Evolutionary conservation across 192 early-diverging fungal species (phyloP).

Genomic region (Coemansia sp.): DNA sequence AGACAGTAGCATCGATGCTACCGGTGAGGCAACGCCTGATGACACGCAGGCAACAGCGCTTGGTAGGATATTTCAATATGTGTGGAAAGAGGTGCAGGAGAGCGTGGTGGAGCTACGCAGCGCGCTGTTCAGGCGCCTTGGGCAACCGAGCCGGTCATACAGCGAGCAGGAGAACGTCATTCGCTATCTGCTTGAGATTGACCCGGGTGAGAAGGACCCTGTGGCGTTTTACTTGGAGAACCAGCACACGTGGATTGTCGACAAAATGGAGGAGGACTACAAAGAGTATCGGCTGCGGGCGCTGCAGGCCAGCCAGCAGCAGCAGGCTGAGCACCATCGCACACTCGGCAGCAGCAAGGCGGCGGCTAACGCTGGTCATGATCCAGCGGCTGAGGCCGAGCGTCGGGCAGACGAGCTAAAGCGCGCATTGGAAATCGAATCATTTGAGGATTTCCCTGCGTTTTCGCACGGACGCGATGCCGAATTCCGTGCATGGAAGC

Average conservation of each 20-base stretch:
- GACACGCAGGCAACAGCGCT: constrained; percentile 41
- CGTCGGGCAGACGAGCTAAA: constrained; percentile 44
- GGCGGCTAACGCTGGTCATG: constrained; percentile 4
- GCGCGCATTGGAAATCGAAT: constrained; percentile 39
- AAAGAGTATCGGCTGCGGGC: constrained; percentile 57
- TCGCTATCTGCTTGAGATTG: constrained; percentile 60
- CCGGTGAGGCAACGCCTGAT: constrained; percentile 7
- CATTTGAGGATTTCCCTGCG: constrained; percentile 40
- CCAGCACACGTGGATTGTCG: constrained; percentile 84
- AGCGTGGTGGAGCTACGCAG: constrained; percentile 72
- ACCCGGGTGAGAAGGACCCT: constrained; percentile 77
- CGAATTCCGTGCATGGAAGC: constrained; percentile 67
- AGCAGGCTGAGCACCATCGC: constrained; percentile 27
- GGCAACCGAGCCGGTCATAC: constrained; percentile 71
- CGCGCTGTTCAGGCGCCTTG: constrained; percentile 74
- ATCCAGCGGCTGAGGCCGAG: constrained; percentile 23
- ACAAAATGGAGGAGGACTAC: constrained; percentile 71
- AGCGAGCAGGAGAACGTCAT: constrained; percentile 90
- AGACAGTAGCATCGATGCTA: constrained; percentile 22
- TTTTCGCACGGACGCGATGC: constrained; percentile 44
- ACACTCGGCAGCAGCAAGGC: constrained; percentile 6
- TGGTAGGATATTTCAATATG: constrained; percentile 85
- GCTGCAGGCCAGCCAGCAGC: constrained; percentile 15
- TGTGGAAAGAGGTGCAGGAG: constrained; percentile 89
- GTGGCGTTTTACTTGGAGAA: constrained; percentile 85